Evolutionary conservation across 2,329 filamentous ascomycete genomes (phyloP), one percentile per base, ranked within the genome.

Genomic region (Blastomyces silverae): DNA sequence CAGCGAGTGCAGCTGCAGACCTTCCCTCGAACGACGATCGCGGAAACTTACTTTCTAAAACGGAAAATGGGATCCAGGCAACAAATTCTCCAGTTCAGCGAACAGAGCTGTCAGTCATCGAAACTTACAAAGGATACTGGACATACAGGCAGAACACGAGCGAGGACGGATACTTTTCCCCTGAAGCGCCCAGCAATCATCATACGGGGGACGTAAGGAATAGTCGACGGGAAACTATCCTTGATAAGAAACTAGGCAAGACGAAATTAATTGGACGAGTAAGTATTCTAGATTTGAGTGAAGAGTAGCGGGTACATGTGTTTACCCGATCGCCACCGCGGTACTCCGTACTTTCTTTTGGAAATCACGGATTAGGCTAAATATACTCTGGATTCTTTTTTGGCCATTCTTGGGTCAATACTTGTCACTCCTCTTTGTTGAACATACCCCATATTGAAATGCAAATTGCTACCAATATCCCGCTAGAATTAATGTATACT

Each of bases 261-360:
- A 37, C 20, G 22, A 48, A 17, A n/a, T n/a, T 46, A 39, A 5
- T 2, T 17, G 55, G 62, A 22, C 15, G 53, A 59, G 62, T 64
- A 25, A 64, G 56, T 28, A 64, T 60, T 50, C 28, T 64, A 17
- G 62, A 64, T 60, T 50, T 64, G 20, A 64, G 52, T 34, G 39
- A 20, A 25, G 42, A 52, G 46, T 62, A 62, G 22, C 3, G 5
- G 37, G 25, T 52, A 25, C 15, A 62, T 53, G 37, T 20, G 20
- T n/a, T 48, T 11, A n/a, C 31, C 13, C 31, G 8, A 13, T 10
- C 28, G 31, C 17, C 34, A 37, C 4, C 34, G 7, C 4, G 34
- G 34, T 10, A 37, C 34, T 34, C 31, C 31, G 20, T 56, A 34
- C 22, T 15, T 37, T 56, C n/a, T 37, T 37, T 37, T 57, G 53